Conservation (phyloP, 352 stramenopile species). For the Pythium brachiatum region DNA sequence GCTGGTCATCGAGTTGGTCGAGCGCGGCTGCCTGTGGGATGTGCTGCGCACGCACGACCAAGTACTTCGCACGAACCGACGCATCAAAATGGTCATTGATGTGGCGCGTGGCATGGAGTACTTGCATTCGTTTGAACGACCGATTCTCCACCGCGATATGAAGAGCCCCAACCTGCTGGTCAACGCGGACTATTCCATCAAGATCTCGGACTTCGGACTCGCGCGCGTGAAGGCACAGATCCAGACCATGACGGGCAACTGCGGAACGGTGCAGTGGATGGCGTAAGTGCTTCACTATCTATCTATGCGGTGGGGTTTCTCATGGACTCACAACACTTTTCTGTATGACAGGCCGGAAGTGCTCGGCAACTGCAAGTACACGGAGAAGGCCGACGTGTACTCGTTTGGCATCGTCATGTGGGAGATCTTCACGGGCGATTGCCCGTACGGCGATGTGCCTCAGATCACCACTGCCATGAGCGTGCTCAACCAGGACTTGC, state of each 20-base stretch:
- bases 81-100: slow-evolving; percentile 60
- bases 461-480: slow-evolving; percentile 83
- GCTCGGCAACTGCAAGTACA: slow-evolving; percentile 90
- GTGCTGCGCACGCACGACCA: slow-evolving; percentile 70
- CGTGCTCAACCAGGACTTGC: slow-evolving; percentile 78
- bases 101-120: slow-evolving; percentile 88
- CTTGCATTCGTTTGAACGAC: slow-evolving; percentile 78
- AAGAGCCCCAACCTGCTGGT: slow-evolving; percentile 91
- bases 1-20: slow-evolving; percentile 95
- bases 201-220: slow-evolving; percentile 92
- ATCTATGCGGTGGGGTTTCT: neutral
- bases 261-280: slow-evolving; percentile 87
- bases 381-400: slow-evolving; percentile 92
- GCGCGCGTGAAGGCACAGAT: slow-evolving; percentile 90
- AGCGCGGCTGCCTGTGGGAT: slow-evolving; percentile 92
- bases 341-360: slow-evolving; percentile 60
- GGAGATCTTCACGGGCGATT: slow-evolving; percentile 90
- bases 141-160: slow-evolving; percentile 89
- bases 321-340: neutral
- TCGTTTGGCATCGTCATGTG: slow-evolving; percentile 93
- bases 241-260: slow-evolving; percentile 91
- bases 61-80: slow-evolving; percentile 42
- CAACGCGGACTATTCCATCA: slow-evolving; percentile 78
- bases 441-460: slow-evolving; percentile 89
- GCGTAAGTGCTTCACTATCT: slow-evolving; percentile 48